Base-by-base conservation (phyloP, 345 rosid genomes). In the Carallia brachiata region DNA sequence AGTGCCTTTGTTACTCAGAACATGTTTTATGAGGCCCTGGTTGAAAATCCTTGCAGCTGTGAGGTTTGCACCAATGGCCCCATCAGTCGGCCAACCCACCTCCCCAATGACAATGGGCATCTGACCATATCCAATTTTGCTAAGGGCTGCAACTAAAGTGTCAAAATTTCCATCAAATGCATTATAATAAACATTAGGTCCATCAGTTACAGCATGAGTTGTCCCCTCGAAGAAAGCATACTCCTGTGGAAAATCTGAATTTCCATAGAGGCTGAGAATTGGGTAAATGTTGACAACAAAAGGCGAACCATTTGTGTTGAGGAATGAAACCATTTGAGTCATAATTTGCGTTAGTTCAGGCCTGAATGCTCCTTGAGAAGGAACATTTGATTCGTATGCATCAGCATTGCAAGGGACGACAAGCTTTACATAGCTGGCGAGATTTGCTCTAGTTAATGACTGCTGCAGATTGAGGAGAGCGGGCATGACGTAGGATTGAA, bases 381-480 rank as follows among this genome's bases (percentile, higher is more conserved):
- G 99, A 66, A 90, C 78, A 52, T 84, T 62, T 6, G 96, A 81
- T 77, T 86, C 94, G 53, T 95, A 95, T 36, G 99, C 97, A 81
- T 95, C 97, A 4, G 97, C 99, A 70, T 95, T 95, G 71, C 97
- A 92, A 72, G 97, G 99, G 72, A 92, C 99, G 23, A 89, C 97
- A 57, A 92, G 67, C 90, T 89, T 90, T 34, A 92, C 86, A 31
- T 84, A 84, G 70, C 90, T 79, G 59, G 96, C 97, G 62, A 92
- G 99, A 85, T 89, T 95, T 23, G 87, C 88, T 63, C 76, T 88
- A 31, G 74, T 87, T 86, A 95, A 79, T 64, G 97, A 95, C 69
- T 92, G 92, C 66, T 90, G 97, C 60, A 95, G 61, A 68, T 90
- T 95, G 66, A 85, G 81, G 66, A 95, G 52, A 75, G 97, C 92